Base-by-base conservation (phyloP, 192 early-diverging fungal species). In the Coemansia sp. region DNA sequence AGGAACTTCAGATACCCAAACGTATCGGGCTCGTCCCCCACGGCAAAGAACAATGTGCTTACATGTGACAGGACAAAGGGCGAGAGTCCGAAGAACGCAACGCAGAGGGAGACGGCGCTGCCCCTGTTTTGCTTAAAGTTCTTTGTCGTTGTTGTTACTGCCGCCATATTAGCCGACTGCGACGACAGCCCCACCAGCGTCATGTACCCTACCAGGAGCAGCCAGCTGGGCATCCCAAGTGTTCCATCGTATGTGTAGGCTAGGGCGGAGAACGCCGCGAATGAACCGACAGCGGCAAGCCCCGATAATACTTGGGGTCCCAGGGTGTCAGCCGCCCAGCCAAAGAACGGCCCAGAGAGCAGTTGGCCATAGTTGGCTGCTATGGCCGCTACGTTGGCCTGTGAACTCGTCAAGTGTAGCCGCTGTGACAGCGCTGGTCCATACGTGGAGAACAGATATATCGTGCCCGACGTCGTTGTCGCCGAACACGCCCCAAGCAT, bases 371-470 rank as follows among this genome's bases (percentile, higher is more conserved):
- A 88, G 73, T 89, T 89, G 29, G 86, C 88, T 1, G 79, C 67
- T 48, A 85, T 87, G 10, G 89, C 89, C 10, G 90, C 85, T 29
- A 87, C 59, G 64, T 88, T 90, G 48, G 78, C 83, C 66, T 90
- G 84, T 14, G 84, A 77, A 50, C 87, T 86, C 37, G 78, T 85
- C 60, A 89, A 84, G 39, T 76, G 69, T 9, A 89, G 79, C 13
- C 72, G 82, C 27, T 68, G 65, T 11, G 80, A 69, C 17, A 88
- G 66, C 33, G 78, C 71, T n/a, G 83, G 83, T 7, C 88, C 85
- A 63, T 91, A 92, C 0, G 85, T 84, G 3, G 86, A 85, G 64
- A 88, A 92, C 34, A 90, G 68, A 45, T 92, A 92, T 44, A 90
- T 81, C 0, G 89, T 91, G 39, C 89, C 91, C 0, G 85, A 82